phyloP scores from a whole-genome alignment of 345 rosid species.

The Eucalyptus cloeziana region DNA sequence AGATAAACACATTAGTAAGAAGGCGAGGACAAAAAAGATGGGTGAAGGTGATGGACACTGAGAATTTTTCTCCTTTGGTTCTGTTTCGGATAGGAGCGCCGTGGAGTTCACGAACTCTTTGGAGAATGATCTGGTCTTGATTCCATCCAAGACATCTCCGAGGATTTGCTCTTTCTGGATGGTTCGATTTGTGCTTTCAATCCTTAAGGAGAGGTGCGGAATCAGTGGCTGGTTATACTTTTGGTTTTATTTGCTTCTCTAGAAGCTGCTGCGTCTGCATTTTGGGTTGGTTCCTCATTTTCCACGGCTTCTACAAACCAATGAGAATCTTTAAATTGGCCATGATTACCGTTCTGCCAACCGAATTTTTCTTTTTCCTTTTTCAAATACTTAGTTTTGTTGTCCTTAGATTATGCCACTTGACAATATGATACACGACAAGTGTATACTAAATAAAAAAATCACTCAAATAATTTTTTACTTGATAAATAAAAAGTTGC shows the following conservation, averaged over 20 bases:
- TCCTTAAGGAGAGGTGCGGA: accelerated
- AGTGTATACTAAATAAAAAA: not conserved
- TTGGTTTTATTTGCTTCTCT: too few species aligned
- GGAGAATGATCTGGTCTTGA: too few species aligned
- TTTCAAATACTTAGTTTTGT: not conserved
- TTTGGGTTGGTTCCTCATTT: not conserved
- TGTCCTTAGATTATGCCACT: not conserved
- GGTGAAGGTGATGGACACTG: too few species aligned
- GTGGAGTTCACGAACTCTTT: not conserved
- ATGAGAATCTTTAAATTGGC: not conserved
- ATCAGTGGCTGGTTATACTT: not conserved
- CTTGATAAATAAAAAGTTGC: too few species aligned
- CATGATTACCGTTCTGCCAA: not conserved
- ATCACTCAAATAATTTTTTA: too few species aligned
- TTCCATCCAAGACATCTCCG: too few species aligned
- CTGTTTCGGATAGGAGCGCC: not conserved
- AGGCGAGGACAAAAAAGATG: too few species aligned
- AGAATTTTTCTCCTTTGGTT: not conserved
- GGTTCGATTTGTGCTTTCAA: too few species aligned
- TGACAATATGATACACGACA: not conserved
- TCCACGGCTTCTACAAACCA: not conserved
- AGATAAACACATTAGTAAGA: too few species aligned
- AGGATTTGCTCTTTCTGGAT: accelerated
- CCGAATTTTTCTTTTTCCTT: accelerated
- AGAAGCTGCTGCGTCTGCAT: not conserved